These are phyloP conservation scores for Plantago elongata DNA, from an alignment of 257 asterid genomes.

Conservation along the genomic window DNA sequence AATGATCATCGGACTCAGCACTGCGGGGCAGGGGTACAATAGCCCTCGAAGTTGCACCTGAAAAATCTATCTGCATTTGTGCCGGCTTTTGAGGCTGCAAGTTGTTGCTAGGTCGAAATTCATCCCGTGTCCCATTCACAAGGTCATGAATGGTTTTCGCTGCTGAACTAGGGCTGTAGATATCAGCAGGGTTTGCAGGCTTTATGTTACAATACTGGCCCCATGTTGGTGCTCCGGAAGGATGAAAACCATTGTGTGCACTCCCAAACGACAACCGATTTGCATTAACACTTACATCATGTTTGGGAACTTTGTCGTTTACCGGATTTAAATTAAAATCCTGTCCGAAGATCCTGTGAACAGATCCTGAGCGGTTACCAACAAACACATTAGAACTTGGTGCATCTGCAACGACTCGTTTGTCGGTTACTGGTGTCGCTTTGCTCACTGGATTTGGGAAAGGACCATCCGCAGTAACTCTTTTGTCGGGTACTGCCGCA, in stretches of 20 bases:
- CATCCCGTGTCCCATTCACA: slow-evolving; percentile 46
- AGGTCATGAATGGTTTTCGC: slow-evolving; percentile 29
- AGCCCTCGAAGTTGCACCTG: slow-evolving; percentile 49
- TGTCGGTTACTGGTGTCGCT: slow-evolving; percentile 20
- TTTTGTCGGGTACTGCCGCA: slow-evolving; percentile 24
- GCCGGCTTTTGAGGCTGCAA: slow-evolving; percentile 48
- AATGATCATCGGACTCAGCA: slow-evolving; percentile 52
- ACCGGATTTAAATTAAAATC: slow-evolving; percentile 32
- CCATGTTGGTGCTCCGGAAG: slow-evolving; percentile 29
- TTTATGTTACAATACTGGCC: slow-evolving; percentile 37
- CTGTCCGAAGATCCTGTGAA: slow-evolving; percentile 59
- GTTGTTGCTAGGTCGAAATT: slow-evolving; percentile 27
- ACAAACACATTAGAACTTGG: slow-evolving; percentile 16
- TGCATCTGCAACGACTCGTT: slow-evolving; percentile 23
- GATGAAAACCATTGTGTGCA: slow-evolving; percentile 37
- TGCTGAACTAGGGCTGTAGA: slow-evolving; percentile 29
- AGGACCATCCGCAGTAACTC: slow-evolving; percentile 10
- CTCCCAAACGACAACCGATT: slow-evolving; percentile 34
- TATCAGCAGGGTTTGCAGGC: slow-evolving; percentile 30
- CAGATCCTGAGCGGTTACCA: slow-evolving; percentile 25
- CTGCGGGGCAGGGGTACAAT: slow-evolving; percentile 27
- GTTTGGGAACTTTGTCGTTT: slow-evolving; percentile 40
- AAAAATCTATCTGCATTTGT: slow-evolving; percentile 67
- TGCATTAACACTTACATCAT: slow-evolving; percentile 26
- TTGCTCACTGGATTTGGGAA: slow-evolving; percentile 1